Evolutionary conservation across 768 basidiomycete genomes (phyloP).

Genomic region (Obba rivulosa): DNA sequence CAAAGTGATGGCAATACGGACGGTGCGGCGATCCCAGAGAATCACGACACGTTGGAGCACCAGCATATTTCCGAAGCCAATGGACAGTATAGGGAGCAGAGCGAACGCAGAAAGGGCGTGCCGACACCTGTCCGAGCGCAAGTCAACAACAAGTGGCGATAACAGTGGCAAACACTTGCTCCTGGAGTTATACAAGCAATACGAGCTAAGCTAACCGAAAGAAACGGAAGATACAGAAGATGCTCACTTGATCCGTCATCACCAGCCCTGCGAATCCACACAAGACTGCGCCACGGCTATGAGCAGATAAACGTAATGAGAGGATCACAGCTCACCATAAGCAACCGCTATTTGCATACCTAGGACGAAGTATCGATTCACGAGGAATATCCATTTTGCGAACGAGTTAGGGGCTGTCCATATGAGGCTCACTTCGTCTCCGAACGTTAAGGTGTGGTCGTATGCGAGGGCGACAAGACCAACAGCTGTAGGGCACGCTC

Average conservation of each 20-base stretch:
- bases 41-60: slow-evolving; percentile 30
- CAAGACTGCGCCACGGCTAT: slow-evolving; percentile 13
- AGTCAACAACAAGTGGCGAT: background rate
- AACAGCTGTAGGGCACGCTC: slow-evolving; percentile 18
- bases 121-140: slow-evolving; percentile 21
- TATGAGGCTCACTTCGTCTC: slow-evolving; percentile 35
- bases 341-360: slow-evolving; percentile 17
- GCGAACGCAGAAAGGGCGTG: slow-evolving; percentile 18
- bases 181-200: background rate
- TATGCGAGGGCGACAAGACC: slow-evolving; percentile 32
- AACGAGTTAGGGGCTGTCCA: slow-evolving; percentile 34
- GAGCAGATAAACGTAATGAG: background rate
- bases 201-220: background rate
- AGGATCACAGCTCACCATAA: slow-evolving; percentile 20
- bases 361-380: slow-evolving; percentile 35
- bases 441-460: slow-evolving; percentile 36
- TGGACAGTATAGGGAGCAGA: slow-evolving; percentile 23
- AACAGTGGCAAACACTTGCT: background rate
- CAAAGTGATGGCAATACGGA: slow-evolving; percentile 5
- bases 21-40: slow-evolving; percentile 32
- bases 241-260: slow-evolving; percentile 13
- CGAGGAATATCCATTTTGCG: slow-evolving; percentile 34
- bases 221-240: background rate
- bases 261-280: slow-evolving; percentile 14
- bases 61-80: slow-evolving; percentile 27